These are phyloP conservation scores for Choricystis sp. DNA, from an alignment of 139 green algal species.

Conservation along the genomic window DNA sequence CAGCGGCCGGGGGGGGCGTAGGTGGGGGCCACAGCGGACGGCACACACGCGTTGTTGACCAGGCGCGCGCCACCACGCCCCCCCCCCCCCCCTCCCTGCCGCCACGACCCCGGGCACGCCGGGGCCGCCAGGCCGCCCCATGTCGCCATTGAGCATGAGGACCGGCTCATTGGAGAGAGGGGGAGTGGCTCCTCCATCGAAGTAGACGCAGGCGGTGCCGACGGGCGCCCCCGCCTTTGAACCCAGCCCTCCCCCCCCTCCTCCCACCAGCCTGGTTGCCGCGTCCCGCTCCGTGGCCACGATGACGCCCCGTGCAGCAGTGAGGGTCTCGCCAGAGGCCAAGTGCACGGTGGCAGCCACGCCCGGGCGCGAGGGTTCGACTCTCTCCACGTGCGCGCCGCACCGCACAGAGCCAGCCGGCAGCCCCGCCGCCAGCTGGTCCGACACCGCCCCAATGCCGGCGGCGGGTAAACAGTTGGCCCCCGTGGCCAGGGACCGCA, in stretches of 20 bases:
- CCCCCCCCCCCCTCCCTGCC: slow-evolving; percentile 40
- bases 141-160: not conserved
- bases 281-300: slow-evolving; percentile 69
- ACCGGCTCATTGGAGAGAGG: not conserved
- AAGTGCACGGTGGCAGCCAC: slow-evolving; percentile 16
- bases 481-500: slow-evolving; percentile 77
- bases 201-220: slow-evolving; percentile 83
- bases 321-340: slow-evolving; percentile 24
- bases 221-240: slow-evolving; percentile 39
- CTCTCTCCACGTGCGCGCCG: slow-evolving; percentile 12
- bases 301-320: slow-evolving; percentile 45
- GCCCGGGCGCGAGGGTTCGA: not conserved
- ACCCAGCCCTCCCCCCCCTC: not conserved
- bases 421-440: slow-evolving; percentile 54
- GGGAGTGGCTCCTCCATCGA: slow-evolving; percentile 17
- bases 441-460: slow-evolving; percentile 75
- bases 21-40: slow-evolving; percentile 56
- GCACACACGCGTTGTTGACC: slow-evolving; percentile 95
- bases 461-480: slow-evolving; percentile 79
- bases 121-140: too few species aligned
- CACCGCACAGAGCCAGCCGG: slow-evolving; percentile 20
- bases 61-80: slow-evolving; percentile 18
- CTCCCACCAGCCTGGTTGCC: slow-evolving; percentile 45
- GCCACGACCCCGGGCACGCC: too few species aligned
- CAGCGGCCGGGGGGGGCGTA: slow-evolving; percentile 76